Base-by-base conservation (phyloP, 257 asterid genomes). In the Paraleonurus japonicus region DNA sequence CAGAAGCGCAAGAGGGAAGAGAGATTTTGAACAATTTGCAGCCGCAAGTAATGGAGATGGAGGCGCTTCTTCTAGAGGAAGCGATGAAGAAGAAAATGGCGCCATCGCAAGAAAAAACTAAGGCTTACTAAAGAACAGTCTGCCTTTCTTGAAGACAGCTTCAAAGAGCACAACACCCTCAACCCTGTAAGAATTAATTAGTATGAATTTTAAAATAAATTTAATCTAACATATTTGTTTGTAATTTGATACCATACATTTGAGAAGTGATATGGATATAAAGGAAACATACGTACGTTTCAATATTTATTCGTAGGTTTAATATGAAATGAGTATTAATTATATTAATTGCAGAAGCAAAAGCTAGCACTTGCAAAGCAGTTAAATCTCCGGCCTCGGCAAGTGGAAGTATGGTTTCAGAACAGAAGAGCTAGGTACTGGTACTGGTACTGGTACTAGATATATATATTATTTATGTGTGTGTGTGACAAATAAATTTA, bases 361-460 rank as follows among this genome's bases (percentile, higher is more conserved):
- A 90, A 92, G 82, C 78, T 82, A 4, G 95, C 85, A 13, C 81
- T 90, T 27, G 96, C 98, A 20, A 92, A 92, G 63, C 90, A 92
- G 69, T 69, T 92, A 81, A 87, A 80, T 81, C 98, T 92, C 39
- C 96, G 96, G 9, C 97, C 98, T 24, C 88, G 97, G 26, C 97
- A 92, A 81, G 96, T 92, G 7, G 98, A 92, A 84, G 98, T 92
- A 1, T 92, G 98, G 98, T 92, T 88, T 85, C 98, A 92, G 53
- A 92, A 92, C 79, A 71, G 98, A 82, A 81, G 98, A 84, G 97
- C 98, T 3, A 92, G 98, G 98, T 92, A 81, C 0, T 12, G 5
- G 9, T 7, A 23, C 0, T n/a, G n/a, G n/a, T n/a, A n/a, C n/a
- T n/a, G n/a, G n/a, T n/a, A n/a, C n/a, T n/a, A n/a, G n/a, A n/a